phyloP scores from a whole-genome alignment of 2,329 filamentous ascomycete genomes.

The Cladosporium sp. region DNA sequence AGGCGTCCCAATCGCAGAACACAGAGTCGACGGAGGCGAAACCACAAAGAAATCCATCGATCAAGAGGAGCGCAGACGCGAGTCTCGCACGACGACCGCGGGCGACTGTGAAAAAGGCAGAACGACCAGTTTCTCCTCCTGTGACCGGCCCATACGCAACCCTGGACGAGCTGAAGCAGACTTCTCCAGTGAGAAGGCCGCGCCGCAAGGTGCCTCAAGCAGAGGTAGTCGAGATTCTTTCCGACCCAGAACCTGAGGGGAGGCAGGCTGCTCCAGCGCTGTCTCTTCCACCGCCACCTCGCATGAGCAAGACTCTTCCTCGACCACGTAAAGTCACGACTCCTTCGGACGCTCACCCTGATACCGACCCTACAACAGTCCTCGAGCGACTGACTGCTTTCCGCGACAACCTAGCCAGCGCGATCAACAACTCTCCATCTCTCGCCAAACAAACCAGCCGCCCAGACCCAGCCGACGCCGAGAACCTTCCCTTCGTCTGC shows the following conservation, averaged over 20 bases:
- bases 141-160: conserved; percentile 35
- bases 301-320: conserved; percentile 34
- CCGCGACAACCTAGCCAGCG: conserved; percentile 49
- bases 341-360: conserved; percentile 33
- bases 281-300: conserved; percentile 34
- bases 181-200: conserved; percentile 32
- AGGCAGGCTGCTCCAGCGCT: conserved; percentile 25
- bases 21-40: conserved; percentile 33
- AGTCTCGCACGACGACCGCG: conserved; percentile 41
- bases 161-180: conserved; percentile 37
- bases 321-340: conserved; percentile 28
- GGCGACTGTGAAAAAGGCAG: conserved; percentile 27
- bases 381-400: conserved; percentile 48
- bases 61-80: conserved; percentile 39
- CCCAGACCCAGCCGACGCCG: conserved; percentile 46
- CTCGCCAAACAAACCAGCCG: conserved; percentile 23
- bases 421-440: conserved; percentile 48
- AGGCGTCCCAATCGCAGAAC: conserved; percentile 29
- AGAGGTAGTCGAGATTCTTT: conserved; percentile 41
- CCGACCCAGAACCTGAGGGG: conserved; percentile 36
- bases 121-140: conserved; percentile 32
- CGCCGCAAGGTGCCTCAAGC: conserved; percentile 31
- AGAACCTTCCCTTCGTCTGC: conserved; percentile 58
- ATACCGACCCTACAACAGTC: conserved; percentile 49
- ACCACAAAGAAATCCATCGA: conserved; percentile 29